phyloP scores from a whole-genome alignment of 2,329 filamentous ascomycete genomes.

The Thelonectria discophora region DNA sequence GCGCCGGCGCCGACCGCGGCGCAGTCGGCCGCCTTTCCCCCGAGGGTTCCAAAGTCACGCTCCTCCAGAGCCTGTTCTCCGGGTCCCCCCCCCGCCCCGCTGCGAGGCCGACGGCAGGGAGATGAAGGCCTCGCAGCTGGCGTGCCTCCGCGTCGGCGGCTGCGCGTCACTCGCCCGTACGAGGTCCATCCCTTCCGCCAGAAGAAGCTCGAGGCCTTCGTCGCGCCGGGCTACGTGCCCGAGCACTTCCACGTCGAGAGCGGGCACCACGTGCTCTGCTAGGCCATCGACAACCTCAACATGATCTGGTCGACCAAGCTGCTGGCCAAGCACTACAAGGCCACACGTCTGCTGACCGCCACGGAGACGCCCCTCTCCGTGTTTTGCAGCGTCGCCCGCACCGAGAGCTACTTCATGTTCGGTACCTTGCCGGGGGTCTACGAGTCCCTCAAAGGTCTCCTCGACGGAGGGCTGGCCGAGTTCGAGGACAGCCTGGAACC shows the following conservation, averaged over 20 bases:
- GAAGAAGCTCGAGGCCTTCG: conserved; percentile 3
- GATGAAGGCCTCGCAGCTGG: background rate
- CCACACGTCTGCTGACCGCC: background rate
- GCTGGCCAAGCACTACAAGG: background rate
- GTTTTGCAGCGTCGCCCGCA: conserved; percentile 7
- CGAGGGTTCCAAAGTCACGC: too few relatives aligned
- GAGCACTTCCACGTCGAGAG: background rate
- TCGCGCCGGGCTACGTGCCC: background rate
- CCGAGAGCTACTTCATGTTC: conserved; percentile 4
- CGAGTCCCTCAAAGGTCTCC: background rate
- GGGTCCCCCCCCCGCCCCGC: background rate
- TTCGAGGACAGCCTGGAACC: too few relatives aligned
- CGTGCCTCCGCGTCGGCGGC: background rate
- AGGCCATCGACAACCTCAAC: conserved; percentile 22
- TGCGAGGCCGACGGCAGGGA: background rate
- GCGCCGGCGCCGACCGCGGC: background rate
- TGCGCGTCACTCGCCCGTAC: background rate
- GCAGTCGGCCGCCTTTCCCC: background rate
- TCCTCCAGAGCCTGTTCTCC: background rate
- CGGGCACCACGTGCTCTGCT: conserved; percentile 12
- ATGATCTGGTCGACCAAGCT: conserved; percentile 8
- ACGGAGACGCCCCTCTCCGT: background rate
- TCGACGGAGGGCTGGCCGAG: background rate
- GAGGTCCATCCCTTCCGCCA: background rate
- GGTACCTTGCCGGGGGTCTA: conserved; percentile 2